Evolutionary conservation across 495 filamentous ascomycete genomes (phyloP).

Genomic region (Tuber aestivum): DNA sequence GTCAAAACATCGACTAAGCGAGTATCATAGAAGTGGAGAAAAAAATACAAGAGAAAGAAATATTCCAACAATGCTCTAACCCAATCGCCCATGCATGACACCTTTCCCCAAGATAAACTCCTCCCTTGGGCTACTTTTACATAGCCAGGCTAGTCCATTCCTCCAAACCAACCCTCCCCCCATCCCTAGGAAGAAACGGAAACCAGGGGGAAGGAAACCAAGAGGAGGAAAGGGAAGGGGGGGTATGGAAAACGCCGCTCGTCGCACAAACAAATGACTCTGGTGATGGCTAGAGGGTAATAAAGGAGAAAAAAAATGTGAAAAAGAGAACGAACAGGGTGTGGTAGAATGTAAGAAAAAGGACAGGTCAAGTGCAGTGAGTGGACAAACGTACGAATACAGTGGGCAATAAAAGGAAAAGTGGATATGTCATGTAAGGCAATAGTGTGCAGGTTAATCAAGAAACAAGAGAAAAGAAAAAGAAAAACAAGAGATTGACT

Average conservation of each 20-base stretch:
- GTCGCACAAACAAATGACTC: conserved; percentile 22
- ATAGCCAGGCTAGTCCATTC: neutral
- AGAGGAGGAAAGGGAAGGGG: neutral
- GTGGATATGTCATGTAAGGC: conserved; percentile 8
- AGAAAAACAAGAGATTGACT: conserved; percentile 18
- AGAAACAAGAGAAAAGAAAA: conserved; percentile 38
- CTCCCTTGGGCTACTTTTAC: neutral
- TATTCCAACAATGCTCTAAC: conserved; percentile 5
- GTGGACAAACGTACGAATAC: conserved; percentile 30
- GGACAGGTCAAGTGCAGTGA: no score
- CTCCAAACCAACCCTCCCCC: neutral
- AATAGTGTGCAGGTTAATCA: conserved; percentile 16
- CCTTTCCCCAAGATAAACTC: neutral
- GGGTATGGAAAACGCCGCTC: conserved; percentile 27
- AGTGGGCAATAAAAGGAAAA: conserved; percentile 31
- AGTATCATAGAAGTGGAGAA: neutral
- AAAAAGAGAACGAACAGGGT: conserved; percentile 38
- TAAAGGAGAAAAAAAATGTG: conserved; percentile 38
- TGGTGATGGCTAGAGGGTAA: conserved; percentile 29
- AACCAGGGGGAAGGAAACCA: neutral
- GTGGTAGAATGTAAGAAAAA: conserved; percentile 30
- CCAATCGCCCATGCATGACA: conserved; percentile 6
- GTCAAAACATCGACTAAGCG: neutral
- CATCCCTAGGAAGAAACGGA: neutral
- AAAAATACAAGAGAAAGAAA: neutral